phyloP scores from a whole-genome alignment of 192 early-diverging fungal species.

The Umbelopsis isabellina region DNA sequence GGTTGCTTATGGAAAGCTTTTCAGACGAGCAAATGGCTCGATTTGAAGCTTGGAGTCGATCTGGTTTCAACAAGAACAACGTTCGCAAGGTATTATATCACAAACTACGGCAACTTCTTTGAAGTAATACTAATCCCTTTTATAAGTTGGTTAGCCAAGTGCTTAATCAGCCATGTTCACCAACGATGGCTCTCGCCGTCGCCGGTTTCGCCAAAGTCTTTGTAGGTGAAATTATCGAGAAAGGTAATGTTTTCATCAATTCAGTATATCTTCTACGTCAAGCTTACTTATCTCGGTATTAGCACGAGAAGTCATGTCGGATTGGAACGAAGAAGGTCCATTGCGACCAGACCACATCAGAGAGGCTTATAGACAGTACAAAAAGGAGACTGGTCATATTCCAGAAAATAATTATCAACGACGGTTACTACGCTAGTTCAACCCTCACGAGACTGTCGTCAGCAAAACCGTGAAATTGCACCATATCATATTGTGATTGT shows the following conservation, averaged over 20 bases:
- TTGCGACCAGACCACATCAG: slow-evolving; percentile 85
- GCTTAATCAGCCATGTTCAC: slow-evolving; percentile 72
- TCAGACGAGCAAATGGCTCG: slow-evolving; percentile 73
- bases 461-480: too few relatives aligned
- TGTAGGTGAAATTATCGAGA: slow-evolving; percentile 89
- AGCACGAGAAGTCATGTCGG: slow-evolving; percentile 82
- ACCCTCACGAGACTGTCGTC: too few relatives aligned
- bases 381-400: slow-evolving; percentile 42
- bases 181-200: slow-evolving; percentile 78
- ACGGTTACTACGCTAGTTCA: not conserved
- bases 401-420: slow-evolving; percentile 18
- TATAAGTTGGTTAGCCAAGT: slow-evolving; percentile 61
- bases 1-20: slow-evolving; percentile 66
- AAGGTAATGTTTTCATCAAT: slow-evolving; percentile 43
- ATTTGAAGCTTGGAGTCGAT: slow-evolving; percentile 81
- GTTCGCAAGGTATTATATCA: slow-evolving; percentile 66
- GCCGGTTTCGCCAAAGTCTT: slow-evolving; percentile 92
- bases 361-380: slow-evolving; percentile 82
- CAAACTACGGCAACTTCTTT: not conserved
- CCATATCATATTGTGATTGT: too few relatives aligned
- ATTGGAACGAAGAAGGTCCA: slow-evolving; percentile 73
- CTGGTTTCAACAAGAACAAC: slow-evolving; percentile 74
- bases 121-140: not conserved
- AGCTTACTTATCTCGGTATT: not conserved
- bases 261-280: not conserved